Conservation (phyloP, 208 protist species). For the Leishmania gerbilli region DNA sequence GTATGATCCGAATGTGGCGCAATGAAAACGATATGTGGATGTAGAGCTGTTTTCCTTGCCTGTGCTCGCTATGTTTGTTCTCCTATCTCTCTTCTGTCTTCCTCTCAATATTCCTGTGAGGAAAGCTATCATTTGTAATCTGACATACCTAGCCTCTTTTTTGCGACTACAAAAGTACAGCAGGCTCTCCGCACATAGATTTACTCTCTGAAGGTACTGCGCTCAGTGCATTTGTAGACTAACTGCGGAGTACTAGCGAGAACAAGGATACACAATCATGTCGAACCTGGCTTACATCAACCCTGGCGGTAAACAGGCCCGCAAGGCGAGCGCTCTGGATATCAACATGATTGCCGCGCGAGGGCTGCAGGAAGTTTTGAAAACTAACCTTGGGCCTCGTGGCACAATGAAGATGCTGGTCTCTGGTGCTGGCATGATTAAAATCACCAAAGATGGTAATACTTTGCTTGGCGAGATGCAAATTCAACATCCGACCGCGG, state of each 20-base stretch:
- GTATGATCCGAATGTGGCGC: not conserved
- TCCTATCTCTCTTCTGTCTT: slow-evolving; percentile 11
- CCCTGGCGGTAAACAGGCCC: slow-evolving; percentile 83
- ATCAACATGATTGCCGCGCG: slow-evolving; percentile 99
- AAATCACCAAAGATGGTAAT: slow-evolving; percentile 99
- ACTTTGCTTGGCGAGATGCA: slow-evolving; percentile 99
- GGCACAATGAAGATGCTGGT: slow-evolving; percentile 99
- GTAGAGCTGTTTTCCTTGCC: not conserved
- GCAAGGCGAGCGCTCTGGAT: slow-evolving; percentile 90
- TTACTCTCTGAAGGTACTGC: not conserved
- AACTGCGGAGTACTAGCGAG: not conserved
- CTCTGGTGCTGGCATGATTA: slow-evolving; percentile 98
- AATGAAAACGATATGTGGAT: not conserved
- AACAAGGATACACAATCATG: slow-evolving; percentile 24
- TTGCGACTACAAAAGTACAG: not conserved
- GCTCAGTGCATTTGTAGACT: not conserved
- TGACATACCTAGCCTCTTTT: not conserved
- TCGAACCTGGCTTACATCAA: slow-evolving; percentile 92
- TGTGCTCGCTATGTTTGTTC: not conserved
- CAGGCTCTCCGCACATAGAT: not conserved
- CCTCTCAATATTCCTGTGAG: not conserved
- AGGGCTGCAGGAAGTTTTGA: slow-evolving; percentile 98
- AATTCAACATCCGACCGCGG: slow-evolving; percentile 99
- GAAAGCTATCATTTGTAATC: not conserved
- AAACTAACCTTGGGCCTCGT: slow-evolving; percentile 99